Percentiles rank a stretch among this genome's conserved stretches.
phyloP scores from a whole-genome alignment of 139 green algal species.

The Pleodorina starrii region DNA sequence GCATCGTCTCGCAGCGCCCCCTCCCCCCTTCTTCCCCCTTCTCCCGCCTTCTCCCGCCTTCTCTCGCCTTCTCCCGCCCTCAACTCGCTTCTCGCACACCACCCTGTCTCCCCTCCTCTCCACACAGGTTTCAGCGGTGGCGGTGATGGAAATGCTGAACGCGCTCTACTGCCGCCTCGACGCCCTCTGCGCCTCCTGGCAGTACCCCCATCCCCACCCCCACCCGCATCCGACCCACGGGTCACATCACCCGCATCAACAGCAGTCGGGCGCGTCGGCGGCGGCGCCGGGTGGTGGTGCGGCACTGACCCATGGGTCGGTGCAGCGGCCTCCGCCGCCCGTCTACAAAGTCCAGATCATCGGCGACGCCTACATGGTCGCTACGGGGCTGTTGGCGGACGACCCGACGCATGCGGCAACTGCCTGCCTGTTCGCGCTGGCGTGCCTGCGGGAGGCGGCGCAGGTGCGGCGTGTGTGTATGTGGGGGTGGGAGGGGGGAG shows the following conservation, averaged over 20 bases:
- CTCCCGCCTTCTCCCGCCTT: too few relatives aligned
- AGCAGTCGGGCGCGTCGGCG: too few relatives aligned
- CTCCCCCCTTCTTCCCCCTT: too few relatives aligned
- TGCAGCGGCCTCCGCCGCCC: background rate
- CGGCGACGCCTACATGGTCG: conserved; percentile 44
- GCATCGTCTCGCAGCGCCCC: too few relatives aligned
- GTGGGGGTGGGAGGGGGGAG: background rate
- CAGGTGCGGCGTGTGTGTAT: too few relatives aligned
- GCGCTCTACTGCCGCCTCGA: conserved; percentile 36
- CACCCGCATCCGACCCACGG: too few relatives aligned
- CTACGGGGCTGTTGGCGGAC: conserved; percentile 27
- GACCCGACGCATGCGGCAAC: conserved; percentile 23
- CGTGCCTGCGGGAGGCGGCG: conserved; percentile 3
- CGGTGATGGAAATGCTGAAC: conserved; percentile 46
- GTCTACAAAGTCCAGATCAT: conserved; percentile 51
- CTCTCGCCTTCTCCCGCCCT: too few relatives aligned
- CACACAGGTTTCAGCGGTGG: conserved; percentile 19
- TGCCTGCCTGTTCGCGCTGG: conserved; percentile 13
- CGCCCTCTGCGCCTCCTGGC: conserved; percentile 20
- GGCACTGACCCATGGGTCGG: background rate
- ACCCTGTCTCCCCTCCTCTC: background rate
- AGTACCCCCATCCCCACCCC: background rate
- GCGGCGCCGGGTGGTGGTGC: too few relatives aligned
- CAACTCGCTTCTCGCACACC: too few relatives aligned
- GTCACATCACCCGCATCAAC: background rate